Base-by-base conservation (phyloP, 176 grass and related monocot species). In the Eleusine coracana region DNA sequence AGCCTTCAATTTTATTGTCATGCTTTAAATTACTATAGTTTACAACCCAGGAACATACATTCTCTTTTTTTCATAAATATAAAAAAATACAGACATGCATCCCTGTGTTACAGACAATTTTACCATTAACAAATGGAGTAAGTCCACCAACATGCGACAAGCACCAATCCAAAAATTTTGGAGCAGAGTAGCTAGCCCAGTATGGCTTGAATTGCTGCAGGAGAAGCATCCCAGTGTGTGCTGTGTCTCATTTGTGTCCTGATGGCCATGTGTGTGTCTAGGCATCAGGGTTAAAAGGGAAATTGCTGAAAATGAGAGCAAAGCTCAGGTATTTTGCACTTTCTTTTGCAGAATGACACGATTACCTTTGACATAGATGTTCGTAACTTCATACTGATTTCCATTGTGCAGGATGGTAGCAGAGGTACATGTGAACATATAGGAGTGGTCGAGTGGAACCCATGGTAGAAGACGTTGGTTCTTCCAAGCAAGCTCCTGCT, bases 241-340 rank as follows among this genome's bases (percentile, higher is more conserved):
- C 31, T 34, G 0, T 34, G 31, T 34, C 31, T 34, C 31, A 34
- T 34, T 34, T 34, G 31, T 34, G 65, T 59, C 68, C 41, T 62
- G 65, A 56, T 70, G 37, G 16, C 20, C 48, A 54, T 66, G 27
- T 73, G 8, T 83, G 68, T 59, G 48, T 89, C 74, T 78, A 75
- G 83, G 85, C 67, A 48, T 85, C 15, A 88, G 85, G 88, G 74
- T 92, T 66, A 96, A 93, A 83, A 89, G 85, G 83, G 93, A 96
- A 85, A 78, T 83, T 80, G 42, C 74, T 79, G 93, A 93, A 80
- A 84, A 61, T 71, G 89, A 92, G 39, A 44, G 60, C 70, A 87
- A 78, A 77, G 61, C 89, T 71, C 93, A 85, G 91, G 93, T 99
- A 81, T 77, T 68, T 67, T 78, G 15, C 17, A 42, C 28, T 66